A percentile compares a stretch with the other conserved stretches of the same genome.
phyloP scores from a whole-genome alignment of 2,329 filamentous ascomycete species.

The Sporothrix curviconia region DNA sequence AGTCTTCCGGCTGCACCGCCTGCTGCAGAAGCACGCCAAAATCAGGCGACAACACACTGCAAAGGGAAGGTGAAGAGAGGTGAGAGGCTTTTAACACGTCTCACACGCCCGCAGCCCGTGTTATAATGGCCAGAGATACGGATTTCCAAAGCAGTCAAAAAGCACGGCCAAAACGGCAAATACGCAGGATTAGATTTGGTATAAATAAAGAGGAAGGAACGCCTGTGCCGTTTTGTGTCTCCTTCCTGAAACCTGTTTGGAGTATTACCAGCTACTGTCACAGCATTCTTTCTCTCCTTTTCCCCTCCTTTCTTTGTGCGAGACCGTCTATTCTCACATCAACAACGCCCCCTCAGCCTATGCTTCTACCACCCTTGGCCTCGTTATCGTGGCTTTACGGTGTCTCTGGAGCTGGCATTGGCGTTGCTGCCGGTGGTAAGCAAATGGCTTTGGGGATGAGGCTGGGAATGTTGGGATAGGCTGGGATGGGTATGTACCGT shows the following conservation, averaged over 20 bases:
- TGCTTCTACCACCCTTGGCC: neutral
- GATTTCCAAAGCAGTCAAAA: neutral
- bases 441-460: conserved; percentile 22
- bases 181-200: neutral
- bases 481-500: neutral
- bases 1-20: neutral
- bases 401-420: conserved; percentile 2
- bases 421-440: conserved; percentile 14
- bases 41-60: neutral
- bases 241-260: neutral
- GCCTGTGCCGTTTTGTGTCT: neutral
- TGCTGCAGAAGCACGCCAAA: neutral
- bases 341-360: neutral
- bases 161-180: neutral
- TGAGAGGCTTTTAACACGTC: neutral
- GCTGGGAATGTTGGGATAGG: conserved; percentile 14
- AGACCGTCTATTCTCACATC: too few relatives aligned
- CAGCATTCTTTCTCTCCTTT: neutral
- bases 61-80: neutral
- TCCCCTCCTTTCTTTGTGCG: neutral
- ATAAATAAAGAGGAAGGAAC: conserved; percentile 3
- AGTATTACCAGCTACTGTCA: neutral
- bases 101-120: neutral
- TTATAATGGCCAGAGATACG: neutral
- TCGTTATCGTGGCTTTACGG: conserved; percentile 6